These are phyloP conservation scores for Tetracladium marchalianum DNA, from an alignment of 495 filamentous ascomycete genomes.

Conservation along the genomic window DNA sequence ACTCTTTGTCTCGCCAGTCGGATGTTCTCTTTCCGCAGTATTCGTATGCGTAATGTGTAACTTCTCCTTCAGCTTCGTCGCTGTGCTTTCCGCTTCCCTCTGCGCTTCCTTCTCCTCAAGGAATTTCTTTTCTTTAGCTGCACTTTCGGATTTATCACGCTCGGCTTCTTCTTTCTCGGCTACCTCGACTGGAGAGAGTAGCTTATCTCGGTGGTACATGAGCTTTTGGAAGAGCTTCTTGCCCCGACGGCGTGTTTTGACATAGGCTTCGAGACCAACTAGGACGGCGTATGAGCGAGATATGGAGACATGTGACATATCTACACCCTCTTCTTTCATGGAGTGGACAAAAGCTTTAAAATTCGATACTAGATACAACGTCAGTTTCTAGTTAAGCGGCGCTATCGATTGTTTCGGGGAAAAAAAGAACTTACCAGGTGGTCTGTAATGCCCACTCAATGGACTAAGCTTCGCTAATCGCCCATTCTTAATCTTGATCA, in stretches of 20 bases:
- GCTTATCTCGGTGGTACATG: conserved; percentile 14
- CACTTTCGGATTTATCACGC: conserved; percentile 19
- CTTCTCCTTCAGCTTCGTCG: conserved; percentile 12
- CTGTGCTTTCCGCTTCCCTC: conserved; percentile 13
- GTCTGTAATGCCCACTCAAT: conserved; percentile 78
- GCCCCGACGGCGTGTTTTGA: conserved; percentile 30
- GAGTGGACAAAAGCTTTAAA: conserved; percentile 70
- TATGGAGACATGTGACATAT: conserved; percentile 68
- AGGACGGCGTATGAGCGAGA: conserved; percentile 74
- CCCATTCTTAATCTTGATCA: conserved; percentile 78
- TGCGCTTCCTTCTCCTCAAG: conserved; percentile 15
- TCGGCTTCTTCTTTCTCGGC: conserved; percentile 20
- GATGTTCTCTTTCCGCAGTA: not conserved
- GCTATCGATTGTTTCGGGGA: conserved; percentile 13
- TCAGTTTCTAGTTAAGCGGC: conserved; percentile 1
- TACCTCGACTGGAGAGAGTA: conserved; percentile 10
- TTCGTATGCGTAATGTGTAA: conserved; percentile 4
- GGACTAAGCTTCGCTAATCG: conserved; percentile 47
- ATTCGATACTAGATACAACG: conserved; percentile 38
- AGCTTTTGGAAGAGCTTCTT: conserved; percentile 17
- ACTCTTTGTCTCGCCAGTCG: not conserved
- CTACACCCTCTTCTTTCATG: conserved; percentile 62
- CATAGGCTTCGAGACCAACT: conserved; percentile 72
- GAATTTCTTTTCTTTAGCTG: conserved; percentile 12
- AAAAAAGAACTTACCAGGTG: conserved; percentile 34